These are phyloP conservation scores for Phoenix roebelenii DNA, from an alignment of 176 grass and related monocot genomes.

Conservation along the genomic window DNA sequence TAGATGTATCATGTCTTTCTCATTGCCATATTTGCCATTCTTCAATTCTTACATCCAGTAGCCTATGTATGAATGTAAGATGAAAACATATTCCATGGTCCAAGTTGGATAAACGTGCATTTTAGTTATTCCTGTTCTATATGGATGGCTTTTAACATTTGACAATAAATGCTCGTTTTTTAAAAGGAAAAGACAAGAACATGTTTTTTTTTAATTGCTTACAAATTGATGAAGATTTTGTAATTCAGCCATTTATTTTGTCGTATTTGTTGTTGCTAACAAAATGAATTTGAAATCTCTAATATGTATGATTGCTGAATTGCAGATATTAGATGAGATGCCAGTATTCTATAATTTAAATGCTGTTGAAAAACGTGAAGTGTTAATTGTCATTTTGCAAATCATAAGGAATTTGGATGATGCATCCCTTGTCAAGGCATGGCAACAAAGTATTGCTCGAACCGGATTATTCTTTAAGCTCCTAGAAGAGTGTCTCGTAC, in stretches of 20 bases:
- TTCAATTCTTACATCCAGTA: too few species aligned
- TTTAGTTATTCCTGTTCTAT: too few species aligned
- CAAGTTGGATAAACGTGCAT: too few species aligned
- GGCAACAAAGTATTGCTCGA: slow-evolving; percentile 96
- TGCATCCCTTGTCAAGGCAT: slow-evolving; percentile 87
- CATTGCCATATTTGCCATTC: too few species aligned
- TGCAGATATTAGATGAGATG: slow-evolving; percentile 99
- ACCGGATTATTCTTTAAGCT: slow-evolving; percentile 99
- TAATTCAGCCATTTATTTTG: neutral
- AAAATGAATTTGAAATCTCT: too few species aligned
- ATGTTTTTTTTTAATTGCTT: too few species aligned
- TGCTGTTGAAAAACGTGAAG: slow-evolving; percentile 90
- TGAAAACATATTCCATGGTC: too few species aligned
- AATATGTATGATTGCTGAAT: slow-evolving; percentile 4
- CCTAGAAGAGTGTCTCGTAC: slow-evolving; percentile 88
- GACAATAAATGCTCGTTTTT: too few species aligned
- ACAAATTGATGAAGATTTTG: neutral
- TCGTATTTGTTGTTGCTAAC: neutral
- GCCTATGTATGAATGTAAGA: too few species aligned
- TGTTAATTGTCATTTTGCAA: slow-evolving; percentile 94
- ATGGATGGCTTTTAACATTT: too few species aligned
- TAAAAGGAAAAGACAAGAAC: too few species aligned
- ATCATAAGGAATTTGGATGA: slow-evolving; percentile 97
- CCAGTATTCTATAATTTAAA: slow-evolving; percentile 98
- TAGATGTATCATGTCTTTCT: too few species aligned